Conservation (phyloP, 176 grass and related monocot species). For the Guadua angustifolia region DNA sequence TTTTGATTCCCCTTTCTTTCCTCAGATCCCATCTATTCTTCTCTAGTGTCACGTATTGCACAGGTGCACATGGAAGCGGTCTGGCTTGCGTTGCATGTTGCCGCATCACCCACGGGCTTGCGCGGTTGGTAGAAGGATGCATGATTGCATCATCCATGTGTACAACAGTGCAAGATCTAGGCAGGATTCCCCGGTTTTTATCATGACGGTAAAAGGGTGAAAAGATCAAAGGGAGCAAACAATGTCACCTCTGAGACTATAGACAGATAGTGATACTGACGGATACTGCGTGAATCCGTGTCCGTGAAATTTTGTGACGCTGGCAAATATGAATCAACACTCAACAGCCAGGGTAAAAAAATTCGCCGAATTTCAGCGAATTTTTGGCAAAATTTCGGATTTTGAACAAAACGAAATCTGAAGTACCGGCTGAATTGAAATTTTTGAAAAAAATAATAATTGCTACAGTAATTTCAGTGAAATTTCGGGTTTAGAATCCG, state of each 20-base stretch:
- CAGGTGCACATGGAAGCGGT: slow-evolving; percentile 41
- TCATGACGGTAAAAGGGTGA: background rate
- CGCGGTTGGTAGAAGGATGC: slow-evolving; percentile 44
- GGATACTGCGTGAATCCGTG: background rate
- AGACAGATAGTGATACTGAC: background rate
- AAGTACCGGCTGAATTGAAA: too few species aligned
- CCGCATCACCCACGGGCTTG: slow-evolving; percentile 22
- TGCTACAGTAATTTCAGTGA: too few species aligned
- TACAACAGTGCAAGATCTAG: slow-evolving; percentile 22
- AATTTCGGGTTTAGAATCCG: too few species aligned
- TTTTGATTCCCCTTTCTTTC: background rate
- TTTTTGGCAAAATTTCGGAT: too few species aligned
- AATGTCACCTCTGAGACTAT: background rate
- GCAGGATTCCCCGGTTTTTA: background rate
- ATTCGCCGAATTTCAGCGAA: too few species aligned
- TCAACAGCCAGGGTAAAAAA: too few species aligned
- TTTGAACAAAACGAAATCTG: too few species aligned
- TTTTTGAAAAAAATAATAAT: too few species aligned
- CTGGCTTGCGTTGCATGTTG: background rate
- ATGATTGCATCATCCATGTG: background rate
- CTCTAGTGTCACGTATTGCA: slow-evolving; percentile 33
- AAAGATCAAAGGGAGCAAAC: background rate
- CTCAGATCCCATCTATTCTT: slow-evolving; percentile 38
- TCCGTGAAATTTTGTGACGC: background rate
- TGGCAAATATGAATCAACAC: background rate